phyloP scores from a whole-genome alignment of 495 filamentous ascomycete genomes.

The Talaromyces adpressus region DNA sequence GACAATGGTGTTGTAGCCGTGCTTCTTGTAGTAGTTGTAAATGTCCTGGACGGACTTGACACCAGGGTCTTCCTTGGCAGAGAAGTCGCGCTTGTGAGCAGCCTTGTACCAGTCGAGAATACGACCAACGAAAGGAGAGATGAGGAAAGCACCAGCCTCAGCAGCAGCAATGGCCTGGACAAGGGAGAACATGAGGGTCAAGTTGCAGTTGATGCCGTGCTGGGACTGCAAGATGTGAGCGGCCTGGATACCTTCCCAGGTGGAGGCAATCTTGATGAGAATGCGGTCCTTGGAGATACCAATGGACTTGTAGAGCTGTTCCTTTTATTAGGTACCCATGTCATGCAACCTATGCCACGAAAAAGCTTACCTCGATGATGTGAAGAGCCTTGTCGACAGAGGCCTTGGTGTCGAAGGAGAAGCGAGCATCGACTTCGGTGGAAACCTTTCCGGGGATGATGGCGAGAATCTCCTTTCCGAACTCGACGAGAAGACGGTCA shows the following conservation, averaged over 20 bases:
- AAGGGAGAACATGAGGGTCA: slow-evolving; percentile 98
- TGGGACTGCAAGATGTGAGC: slow-evolving; percentile 88
- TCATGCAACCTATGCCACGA: background rate
- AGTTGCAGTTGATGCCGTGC: slow-evolving; percentile 94
- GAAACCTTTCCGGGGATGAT: slow-evolving; percentile 98
- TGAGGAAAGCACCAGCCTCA: slow-evolving; percentile 95
- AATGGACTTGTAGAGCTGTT: slow-evolving; percentile 81
- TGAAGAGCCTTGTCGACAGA: slow-evolving; percentile 95
- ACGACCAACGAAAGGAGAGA: slow-evolving; percentile 98
- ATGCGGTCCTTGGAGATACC: slow-evolving; percentile 91
- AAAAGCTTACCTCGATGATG: slow-evolving; percentile 75
- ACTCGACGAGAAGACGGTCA: slow-evolving; percentile 93
- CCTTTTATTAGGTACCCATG: slow-evolving; percentile 3
- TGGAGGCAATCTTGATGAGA: slow-evolving; percentile 53
- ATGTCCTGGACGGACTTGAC: slow-evolving; percentile 92
- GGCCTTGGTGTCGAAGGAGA: slow-evolving; percentile 90
- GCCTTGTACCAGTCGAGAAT: slow-evolving; percentile 99
- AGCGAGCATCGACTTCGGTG: slow-evolving; percentile 93
- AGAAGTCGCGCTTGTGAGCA: slow-evolving; percentile 85
- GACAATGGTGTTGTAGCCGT: slow-evolving; percentile 95
- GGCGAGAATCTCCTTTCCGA: slow-evolving; percentile 93
- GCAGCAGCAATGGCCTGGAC: slow-evolving; percentile 94
- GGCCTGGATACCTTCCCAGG: slow-evolving; percentile 94
- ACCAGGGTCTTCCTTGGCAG: slow-evolving; percentile 84
- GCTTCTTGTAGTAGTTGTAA: slow-evolving; percentile 99